Conservation (phyloP, 768 basidiomycete genomes). For the Kwoniella mangroviensis region DNA sequence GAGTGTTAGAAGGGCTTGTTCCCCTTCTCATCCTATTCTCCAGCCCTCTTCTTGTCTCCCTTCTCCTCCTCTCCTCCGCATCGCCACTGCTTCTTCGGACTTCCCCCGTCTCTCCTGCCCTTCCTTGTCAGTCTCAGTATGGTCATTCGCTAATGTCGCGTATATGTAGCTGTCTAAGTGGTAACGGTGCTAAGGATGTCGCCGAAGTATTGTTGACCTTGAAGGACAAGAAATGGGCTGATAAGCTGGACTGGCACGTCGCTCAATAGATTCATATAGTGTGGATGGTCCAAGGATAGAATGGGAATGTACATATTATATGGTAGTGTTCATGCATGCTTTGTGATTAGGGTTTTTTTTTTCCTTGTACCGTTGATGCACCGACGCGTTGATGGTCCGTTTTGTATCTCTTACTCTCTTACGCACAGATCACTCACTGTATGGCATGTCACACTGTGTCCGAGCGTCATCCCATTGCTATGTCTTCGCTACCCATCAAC, state of each 20-base stretch:
- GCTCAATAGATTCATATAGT: slow-evolving; percentile 34
- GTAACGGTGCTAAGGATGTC: slow-evolving; percentile 97
- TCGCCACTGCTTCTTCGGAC: not conserved
- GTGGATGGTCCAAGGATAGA: not conserved
- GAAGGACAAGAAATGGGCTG: slow-evolving; percentile 77
- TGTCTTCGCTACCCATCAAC: not conserved
- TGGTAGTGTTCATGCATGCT: too few relatives aligned
- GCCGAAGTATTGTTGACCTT: slow-evolving; percentile 87
- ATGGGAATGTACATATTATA: not conserved
- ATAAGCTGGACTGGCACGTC: slow-evolving; percentile 92
- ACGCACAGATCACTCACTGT: not conserved
- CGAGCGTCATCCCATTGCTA: not conserved
- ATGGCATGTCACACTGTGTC: not conserved
- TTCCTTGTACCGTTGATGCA: too few relatives aligned
- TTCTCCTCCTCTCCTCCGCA: not conserved
- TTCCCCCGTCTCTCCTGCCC: not conserved
- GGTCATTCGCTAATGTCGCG: not conserved
- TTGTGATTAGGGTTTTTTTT: too few relatives aligned
- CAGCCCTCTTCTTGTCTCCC: not conserved
- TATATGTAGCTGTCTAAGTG: slow-evolving; percentile 70
- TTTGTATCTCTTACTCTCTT: too few relatives aligned
- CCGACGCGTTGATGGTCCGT: too few relatives aligned
- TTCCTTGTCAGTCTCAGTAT: too few relatives aligned
- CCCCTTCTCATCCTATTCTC: too few relatives aligned
- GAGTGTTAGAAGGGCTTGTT: slow-evolving; percentile 61